Evolutionary conservation across 768 basidiomycete species (phyloP).

Genomic region (Naganishia vishniacii): DNA sequence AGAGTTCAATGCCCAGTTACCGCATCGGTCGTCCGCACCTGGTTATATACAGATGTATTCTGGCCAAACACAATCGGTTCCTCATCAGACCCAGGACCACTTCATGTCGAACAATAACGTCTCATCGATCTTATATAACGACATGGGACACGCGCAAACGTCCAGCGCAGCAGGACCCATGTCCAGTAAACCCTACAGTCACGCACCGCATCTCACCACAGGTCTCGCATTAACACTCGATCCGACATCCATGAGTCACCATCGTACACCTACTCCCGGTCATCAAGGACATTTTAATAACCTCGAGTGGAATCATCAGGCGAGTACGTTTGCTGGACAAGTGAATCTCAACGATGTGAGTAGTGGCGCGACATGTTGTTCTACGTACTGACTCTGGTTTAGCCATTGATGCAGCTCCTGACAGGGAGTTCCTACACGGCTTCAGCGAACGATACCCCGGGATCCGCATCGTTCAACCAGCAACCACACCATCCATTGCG

Average conservation of each 20-base stretch:
- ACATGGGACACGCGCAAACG: not conserved
- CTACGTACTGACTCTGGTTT: not conserved
- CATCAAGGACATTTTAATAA: not conserved
- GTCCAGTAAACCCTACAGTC: too few species aligned
- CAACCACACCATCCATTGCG: not conserved
- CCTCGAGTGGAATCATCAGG: not conserved
- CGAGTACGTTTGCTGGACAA: not conserved
- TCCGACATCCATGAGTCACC: not conserved
- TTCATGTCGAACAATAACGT: too few species aligned
- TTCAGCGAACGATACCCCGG: not conserved
- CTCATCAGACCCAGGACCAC: conserved; percentile 1
- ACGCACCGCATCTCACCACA: too few species aligned
- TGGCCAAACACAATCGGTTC: conserved; percentile 1
- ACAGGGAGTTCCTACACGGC: conserved; percentile 20
- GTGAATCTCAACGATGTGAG: conserved; percentile 5
- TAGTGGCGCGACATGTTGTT: not conserved
- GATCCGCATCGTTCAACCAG: not conserved
- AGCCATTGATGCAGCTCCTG: conserved; percentile 19
- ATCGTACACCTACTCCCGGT: not conserved
- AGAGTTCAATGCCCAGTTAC: conserved; percentile 1
- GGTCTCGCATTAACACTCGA: conserved; percentile 8
- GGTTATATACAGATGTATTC: conserved; percentile 8
- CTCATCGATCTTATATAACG: not conserved
- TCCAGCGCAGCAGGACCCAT: too few species aligned
- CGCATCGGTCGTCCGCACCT: conserved; percentile 6